These are phyloP conservation scores for Fraxinus nigra DNA, from an alignment of 305 asterid genomes.

Conservation along the genomic window DNA sequence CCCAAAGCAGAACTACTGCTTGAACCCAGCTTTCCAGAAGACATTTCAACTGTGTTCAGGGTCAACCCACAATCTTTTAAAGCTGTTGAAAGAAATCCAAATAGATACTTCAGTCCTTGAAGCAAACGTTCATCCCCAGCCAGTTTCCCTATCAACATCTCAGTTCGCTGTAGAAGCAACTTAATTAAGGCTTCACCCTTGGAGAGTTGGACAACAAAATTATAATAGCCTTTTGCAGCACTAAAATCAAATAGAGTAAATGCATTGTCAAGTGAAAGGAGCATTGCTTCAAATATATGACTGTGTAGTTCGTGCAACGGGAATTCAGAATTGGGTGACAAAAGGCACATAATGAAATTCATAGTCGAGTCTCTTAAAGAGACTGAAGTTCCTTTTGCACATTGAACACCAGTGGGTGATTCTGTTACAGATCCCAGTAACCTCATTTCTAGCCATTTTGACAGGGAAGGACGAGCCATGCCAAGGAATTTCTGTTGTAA, in stretches of 20 bases:
- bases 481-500: slow-evolving; percentile 67
- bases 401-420: slow-evolving; percentile 37
- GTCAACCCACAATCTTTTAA: slow-evolving; percentile 65
- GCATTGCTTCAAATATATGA: slow-evolving; percentile 76
- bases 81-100: slow-evolving; percentile 65
- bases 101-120: slow-evolving; percentile 78
- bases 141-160: slow-evolving; percentile 68
- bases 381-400: slow-evolving; percentile 57
- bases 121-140: slow-evolving; percentile 68
- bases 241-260: slow-evolving; percentile 62
- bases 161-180: slow-evolving; percentile 65
- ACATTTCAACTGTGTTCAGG: slow-evolving; percentile 45
- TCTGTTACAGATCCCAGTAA: slow-evolving; percentile 64
- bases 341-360: slow-evolving; percentile 63
- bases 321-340: slow-evolving; percentile 46
- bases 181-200: slow-evolving; percentile 65
- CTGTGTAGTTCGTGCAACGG: slow-evolving; percentile 54
- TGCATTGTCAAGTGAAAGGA: slow-evolving; percentile 80
- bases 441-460: slow-evolving; percentile 86
- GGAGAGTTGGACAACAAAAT: slow-evolving; percentile 70
- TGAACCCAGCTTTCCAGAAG: slow-evolving; percentile 53
- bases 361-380: slow-evolving; percentile 74
- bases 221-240: slow-evolving; percentile 60
- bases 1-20: slow-evolving; percentile 60
- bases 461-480: slow-evolving; percentile 62